Evolutionary conservation across 257 asterid genomes (phyloP).

Genomic region (Nicotiana noctiflora): DNA sequence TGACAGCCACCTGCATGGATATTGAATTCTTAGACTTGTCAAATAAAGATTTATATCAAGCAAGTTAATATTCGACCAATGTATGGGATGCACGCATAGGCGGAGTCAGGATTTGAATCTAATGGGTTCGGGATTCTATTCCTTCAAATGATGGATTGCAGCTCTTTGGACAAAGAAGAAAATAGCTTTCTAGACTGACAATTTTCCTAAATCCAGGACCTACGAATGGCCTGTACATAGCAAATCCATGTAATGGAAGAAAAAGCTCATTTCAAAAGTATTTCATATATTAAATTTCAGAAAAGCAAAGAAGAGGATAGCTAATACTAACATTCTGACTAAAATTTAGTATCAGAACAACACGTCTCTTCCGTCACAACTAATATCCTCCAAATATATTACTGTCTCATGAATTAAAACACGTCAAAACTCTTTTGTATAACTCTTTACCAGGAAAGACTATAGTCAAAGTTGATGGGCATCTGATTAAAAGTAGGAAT

Average conservation of each 20-base stretch:
- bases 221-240: background rate
- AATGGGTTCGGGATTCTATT: no score
- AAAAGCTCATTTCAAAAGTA: background rate
- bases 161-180: background rate
- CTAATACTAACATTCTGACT: background rate
- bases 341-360: background rate
- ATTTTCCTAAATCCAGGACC: background rate
- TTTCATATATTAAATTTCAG: background rate
- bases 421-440: no score
- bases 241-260: background rate
- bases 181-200: background rate
- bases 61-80: background rate
- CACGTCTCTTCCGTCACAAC: background rate
- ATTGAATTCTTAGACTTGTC: conserved; percentile 7
- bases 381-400: background rate
- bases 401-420: no score
- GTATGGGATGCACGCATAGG: background rate
- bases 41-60: background rate
- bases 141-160: background rate
- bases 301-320: background rate
- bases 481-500: background rate
- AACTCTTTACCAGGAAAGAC: background rate
- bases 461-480: background rate
- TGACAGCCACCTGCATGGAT: conserved; percentile 62
- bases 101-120: no score